These are phyloP conservation scores for Chaetomium tenue DNA, from an alignment of 495 filamentous ascomycete species.

Conservation along the genomic window DNA sequence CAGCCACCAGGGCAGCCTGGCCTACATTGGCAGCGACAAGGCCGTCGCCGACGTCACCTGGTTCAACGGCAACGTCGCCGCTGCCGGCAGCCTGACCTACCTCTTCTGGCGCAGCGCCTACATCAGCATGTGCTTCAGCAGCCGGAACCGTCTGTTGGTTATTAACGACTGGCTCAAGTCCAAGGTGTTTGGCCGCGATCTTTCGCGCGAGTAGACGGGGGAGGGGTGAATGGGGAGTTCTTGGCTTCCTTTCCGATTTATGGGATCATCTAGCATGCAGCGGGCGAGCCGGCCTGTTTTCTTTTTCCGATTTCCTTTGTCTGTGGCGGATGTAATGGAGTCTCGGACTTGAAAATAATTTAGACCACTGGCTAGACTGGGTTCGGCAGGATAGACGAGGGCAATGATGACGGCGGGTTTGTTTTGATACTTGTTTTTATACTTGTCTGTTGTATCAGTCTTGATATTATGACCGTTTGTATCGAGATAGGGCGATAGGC, in stretches of 20 bases:
- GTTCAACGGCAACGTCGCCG: slow-evolving; percentile 93
- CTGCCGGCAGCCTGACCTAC: slow-evolving; percentile 75
- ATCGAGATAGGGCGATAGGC: not conserved
- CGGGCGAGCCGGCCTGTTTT: slow-evolving; percentile 4
- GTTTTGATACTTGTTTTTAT: not conserved
- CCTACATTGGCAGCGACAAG: slow-evolving; percentile 97
- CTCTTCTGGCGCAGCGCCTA: slow-evolving; percentile 98
- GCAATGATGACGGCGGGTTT: slow-evolving; percentile 4
- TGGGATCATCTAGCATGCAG: not conserved
- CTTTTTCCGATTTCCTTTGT: slow-evolving; percentile 16
- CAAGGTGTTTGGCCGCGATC: slow-evolving; percentile 90
- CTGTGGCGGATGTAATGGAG: slow-evolving; percentile 21
- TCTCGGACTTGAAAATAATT: slow-evolving; percentile 21
- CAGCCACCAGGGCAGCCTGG: slow-evolving; percentile 91
- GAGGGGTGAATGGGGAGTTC: not conserved
- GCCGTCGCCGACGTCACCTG: slow-evolving; percentile 97
- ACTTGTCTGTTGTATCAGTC: not conserved
- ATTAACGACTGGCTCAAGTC: slow-evolving; percentile 94
- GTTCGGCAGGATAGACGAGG: slow-evolving; percentile 24
- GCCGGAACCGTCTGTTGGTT: slow-evolving; percentile 89
- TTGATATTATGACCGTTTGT: not conserved
- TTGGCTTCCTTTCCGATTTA: slow-evolving; percentile 1
- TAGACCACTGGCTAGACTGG: slow-evolving; percentile 28
- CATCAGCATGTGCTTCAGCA: slow-evolving; percentile 99
- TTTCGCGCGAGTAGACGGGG: slow-evolving; percentile 83